A percentile compares a stretch with the other conserved stretches of the same genome.
These are phyloP conservation scores for Corymbia calophylla DNA, from an alignment of 441 rosid genomes.

Conservation along the genomic window DNA sequence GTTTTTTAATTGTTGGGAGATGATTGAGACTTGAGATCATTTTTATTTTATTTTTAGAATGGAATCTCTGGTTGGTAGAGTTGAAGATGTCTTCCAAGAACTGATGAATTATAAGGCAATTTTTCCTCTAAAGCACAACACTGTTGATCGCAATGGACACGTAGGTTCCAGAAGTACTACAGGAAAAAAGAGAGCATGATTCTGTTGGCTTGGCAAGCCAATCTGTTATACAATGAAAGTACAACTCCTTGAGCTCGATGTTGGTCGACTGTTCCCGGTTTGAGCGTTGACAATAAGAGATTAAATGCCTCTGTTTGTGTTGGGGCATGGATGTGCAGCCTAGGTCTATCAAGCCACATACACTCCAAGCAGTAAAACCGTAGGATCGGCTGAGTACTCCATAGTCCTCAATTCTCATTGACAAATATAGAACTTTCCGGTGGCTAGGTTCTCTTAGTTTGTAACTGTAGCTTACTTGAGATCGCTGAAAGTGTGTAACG, in stretches of 20 bases:
- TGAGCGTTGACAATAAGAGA: background rate
- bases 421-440: background rate
- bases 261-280: background rate
- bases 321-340: background rate
- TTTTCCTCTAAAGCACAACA: background rate
- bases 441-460: background rate
- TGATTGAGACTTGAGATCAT: background rate
- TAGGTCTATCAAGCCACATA: background rate
- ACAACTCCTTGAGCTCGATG: background rate
- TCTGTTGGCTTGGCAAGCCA: background rate
- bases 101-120: background rate
- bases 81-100: background rate
- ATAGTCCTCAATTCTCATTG: background rate
- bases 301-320: background rate
- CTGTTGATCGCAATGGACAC: background rate
- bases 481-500: background rate
- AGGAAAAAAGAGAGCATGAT: background rate
- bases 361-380: background rate
- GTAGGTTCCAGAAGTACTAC: background rate
- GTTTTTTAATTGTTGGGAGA: background rate
- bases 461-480: background rate
- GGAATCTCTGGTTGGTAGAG: background rate
- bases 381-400: background rate
- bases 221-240: background rate
- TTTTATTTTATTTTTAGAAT: background rate